Base-by-base conservation (phyloP, 768 basidiomycete genomes). In the Suillus luteus region DNA sequence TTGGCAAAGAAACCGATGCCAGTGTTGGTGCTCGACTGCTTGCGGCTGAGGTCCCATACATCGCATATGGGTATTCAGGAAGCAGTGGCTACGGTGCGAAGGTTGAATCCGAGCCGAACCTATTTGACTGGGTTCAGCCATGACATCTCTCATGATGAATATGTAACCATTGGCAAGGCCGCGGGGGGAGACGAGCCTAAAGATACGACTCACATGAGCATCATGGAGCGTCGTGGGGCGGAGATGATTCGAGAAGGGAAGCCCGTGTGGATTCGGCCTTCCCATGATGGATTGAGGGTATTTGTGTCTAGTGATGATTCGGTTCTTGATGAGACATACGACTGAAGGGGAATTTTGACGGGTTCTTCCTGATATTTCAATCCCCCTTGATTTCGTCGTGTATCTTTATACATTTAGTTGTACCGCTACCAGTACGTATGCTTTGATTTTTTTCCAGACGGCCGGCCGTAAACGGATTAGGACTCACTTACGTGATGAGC, bases 61-160 rank as follows among this genome's bases (percentile, higher is more conserved):
- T 94, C 92, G 9, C 95, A 96, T 73, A 84, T 92, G 69, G 91
- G 91, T 5, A 70, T 95, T n/a, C 78, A 77, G 37, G 82, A 89
- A 65, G 82, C 93, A 1, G 76, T 92, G 3, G 75, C 73, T 11
- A 74, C 83, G 2, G 83, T 88, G 33, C 76, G 86, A 65, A 78
- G 82, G 65, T 76, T 95, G 60, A 78, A 82, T 22, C 87, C 91
- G 6, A 67, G 66, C 44, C 80, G 84, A 67, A 92, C 86, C 17
- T 95, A 95, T 71, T 73, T 93, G 62, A 83, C 83, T 10, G 93
- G 93, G 11, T 90, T 92, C 73, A 82, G 83, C 27, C 93, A 95
- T 71, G 86, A 89, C n/a, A 79, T 92, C 37, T 77, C 86, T 1
- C 93, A 95, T 70, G 90, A 89, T 19, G 90, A 93, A 70, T 93